A percentile compares a stretch with the other conserved stretches of the same genome.
Conservation (phyloP, 441 rosid genomes). For the Mallotus japonicus region DNA sequence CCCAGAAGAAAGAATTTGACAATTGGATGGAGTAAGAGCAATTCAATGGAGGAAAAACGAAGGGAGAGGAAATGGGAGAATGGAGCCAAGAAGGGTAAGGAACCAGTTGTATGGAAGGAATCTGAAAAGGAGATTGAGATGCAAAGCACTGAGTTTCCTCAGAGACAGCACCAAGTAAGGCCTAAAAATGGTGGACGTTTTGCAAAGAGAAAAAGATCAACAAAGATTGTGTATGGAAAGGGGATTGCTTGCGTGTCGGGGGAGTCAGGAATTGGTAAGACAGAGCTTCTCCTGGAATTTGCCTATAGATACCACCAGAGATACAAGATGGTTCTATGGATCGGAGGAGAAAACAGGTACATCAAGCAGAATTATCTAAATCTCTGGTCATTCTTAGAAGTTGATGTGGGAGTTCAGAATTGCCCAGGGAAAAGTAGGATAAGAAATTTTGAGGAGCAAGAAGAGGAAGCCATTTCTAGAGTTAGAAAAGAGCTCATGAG, state of each 20-base stretch:
- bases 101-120: conserved; percentile 89
- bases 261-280: conserved; percentile 89
- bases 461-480: conserved; percentile 66
- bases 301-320: conserved; percentile 79
- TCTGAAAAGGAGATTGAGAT: conserved; percentile 94
- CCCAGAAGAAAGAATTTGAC: conserved; percentile 68
- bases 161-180: conserved; percentile 31
- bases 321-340: conserved; percentile 92
- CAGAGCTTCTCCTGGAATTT: conserved; percentile 91
- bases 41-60: conserved; percentile 46
- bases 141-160: conserved; percentile 47
- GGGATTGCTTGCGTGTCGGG: conserved; percentile 90
- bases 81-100: conserved; percentile 67
- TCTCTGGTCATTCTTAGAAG: conserved; percentile 70
- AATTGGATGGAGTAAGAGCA: conserved; percentile 63
- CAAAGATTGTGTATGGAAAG: conserved; percentile 66
- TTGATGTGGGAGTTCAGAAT: conserved; percentile 72
- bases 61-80: conserved; percentile 29
- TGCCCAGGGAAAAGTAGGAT: conserved; percentile 53
- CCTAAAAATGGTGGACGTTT: conserved; percentile 39
- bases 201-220: conserved; percentile 60
- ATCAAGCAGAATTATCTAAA: conserved; percentile 83
- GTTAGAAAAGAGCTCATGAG: conserved; percentile 83
- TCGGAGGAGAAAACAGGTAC: conserved; percentile 85
- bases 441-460: conserved; percentile 87